Evolutionary conservation across 164 flowering plant species (phyloP).

Genomic region (Kingdonia uniflora): DNA sequence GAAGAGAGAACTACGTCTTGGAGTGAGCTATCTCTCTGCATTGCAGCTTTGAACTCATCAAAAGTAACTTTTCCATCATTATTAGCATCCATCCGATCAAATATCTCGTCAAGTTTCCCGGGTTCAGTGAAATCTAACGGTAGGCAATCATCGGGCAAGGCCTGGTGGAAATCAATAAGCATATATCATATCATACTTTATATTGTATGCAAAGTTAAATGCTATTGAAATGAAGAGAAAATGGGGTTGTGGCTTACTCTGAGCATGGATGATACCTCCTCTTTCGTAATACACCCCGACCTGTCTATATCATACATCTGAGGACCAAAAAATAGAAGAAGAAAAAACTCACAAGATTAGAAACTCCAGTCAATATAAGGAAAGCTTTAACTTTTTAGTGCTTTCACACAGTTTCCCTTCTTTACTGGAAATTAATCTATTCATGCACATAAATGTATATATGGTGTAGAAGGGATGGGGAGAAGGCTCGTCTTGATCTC

Average conservation of each 20-base stretch:
- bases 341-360: too few relatives aligned
- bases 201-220: neutral
- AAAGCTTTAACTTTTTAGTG: too few relatives aligned
- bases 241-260: slow-evolving; percentile 34
- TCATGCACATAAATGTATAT: too few relatives aligned
- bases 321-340: slow-evolving; percentile 11
- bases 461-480: neutral
- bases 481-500: too few relatives aligned
- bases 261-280: slow-evolving; percentile 73
- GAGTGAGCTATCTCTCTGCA: slow-evolving; percentile 71
- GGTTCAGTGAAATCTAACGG: slow-evolving; percentile 64
- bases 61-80: slow-evolving; percentile 63
- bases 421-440: too few relatives aligned
- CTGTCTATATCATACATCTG: slow-evolving; percentile 81
- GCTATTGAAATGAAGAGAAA: neutral
- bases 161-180: slow-evolving; percentile 24
- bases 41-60: slow-evolving; percentile 80
- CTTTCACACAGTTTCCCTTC: too few relatives aligned
- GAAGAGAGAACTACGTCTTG: slow-evolving; percentile 65
- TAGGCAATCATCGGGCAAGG: slow-evolving; percentile 72
- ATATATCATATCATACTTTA: neutral
- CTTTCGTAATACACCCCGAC: slow-evolving; percentile 67
- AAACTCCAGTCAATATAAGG: too few relatives aligned
- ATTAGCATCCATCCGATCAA: slow-evolving; percentile 65
- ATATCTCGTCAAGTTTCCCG: slow-evolving; percentile 66